Percentiles rank a stretch among this genome's conserved stretches.
phyloP scores from a whole-genome alignment of 2,329 filamentous ascomycete genomes.

The Leptographium wingfieldii region DNA sequence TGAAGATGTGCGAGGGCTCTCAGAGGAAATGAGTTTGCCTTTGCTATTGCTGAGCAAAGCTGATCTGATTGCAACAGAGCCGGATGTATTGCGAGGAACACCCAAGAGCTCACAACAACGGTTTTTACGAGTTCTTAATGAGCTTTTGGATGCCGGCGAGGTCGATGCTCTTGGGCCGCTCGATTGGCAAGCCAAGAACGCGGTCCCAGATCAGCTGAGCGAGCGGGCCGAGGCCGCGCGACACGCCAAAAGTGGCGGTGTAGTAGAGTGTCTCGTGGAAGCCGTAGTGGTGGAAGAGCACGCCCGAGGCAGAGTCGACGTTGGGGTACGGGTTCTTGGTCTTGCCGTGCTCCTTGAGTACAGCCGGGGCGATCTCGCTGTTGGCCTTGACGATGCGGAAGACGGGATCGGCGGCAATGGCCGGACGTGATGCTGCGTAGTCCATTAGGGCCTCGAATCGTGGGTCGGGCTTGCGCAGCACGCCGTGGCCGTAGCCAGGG shows the following conservation, averaged over 20 bases:
- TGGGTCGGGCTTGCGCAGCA: constrained; percentile 91
- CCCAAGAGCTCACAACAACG: neutral
- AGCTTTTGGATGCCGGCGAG: constrained; percentile 70
- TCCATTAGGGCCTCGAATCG: constrained; percentile 96
- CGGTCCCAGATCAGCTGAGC: constrained; percentile 96
- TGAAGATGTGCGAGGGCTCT: too few relatives aligned
- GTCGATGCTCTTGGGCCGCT: constrained; percentile 96
- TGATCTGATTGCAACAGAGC: too few relatives aligned
- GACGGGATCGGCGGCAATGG: constrained; percentile 76
- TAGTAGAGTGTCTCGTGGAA: constrained; percentile 98
- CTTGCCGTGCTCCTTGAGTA: constrained; percentile 92
- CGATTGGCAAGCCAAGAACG: constrained; percentile 84
- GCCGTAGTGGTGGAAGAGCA: constrained; percentile 95
- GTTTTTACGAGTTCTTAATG: constrained; percentile 26
- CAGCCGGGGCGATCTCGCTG: constrained; percentile 77
- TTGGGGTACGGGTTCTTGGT: constrained; percentile 98
- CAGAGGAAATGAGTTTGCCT: too few relatives aligned
- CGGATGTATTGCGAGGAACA: neutral
- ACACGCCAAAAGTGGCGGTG: constrained; percentile 58
- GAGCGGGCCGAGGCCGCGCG: constrained; percentile 67
- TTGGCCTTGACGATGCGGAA: constrained; percentile 93
- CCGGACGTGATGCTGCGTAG: constrained; percentile 73
- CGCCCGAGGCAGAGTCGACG: constrained; percentile 84
- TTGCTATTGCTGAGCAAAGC: too few relatives aligned
- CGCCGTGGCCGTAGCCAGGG: constrained; percentile 89